Conservation (phyloP, 2,329 filamentous ascomycete genomes). For the Aspergillus pseudotamarii region DNA sequence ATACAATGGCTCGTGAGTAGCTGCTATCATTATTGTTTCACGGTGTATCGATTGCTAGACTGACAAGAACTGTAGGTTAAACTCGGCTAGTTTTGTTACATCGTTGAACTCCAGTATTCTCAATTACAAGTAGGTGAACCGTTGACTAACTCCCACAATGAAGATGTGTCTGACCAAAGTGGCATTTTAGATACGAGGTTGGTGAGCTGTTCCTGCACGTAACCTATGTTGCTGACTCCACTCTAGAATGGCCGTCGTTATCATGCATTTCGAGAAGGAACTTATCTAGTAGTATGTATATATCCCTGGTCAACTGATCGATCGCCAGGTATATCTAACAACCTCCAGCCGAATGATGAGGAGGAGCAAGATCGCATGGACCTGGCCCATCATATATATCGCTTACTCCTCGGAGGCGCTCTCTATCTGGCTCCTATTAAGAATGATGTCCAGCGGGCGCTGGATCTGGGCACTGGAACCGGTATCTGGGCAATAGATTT, state of each 20-base stretch:
- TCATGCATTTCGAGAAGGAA: neutral
- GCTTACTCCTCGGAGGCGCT: neutral
- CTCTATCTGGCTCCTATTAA: neutral
- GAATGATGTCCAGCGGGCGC: neutral
- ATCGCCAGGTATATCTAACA: neutral
- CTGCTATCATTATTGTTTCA: neutral
- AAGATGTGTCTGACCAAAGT: neutral
- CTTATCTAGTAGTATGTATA: neutral
- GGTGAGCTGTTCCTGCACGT: neutral
- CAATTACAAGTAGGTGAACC: neutral
- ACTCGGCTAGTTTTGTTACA: neutral
- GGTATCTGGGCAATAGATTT: conserved; percentile 3
- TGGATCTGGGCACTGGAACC: conserved; percentile 1
- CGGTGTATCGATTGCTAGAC: neutral
- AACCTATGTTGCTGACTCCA: neutral
- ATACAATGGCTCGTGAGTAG: neutral
- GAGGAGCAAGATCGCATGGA: conserved; percentile 6
- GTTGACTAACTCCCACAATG: neutral
- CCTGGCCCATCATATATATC: neutral
- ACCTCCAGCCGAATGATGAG: neutral
- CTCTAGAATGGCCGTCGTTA: conserved; percentile 1
- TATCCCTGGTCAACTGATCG: too few relatives aligned
- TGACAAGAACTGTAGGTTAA: neutral
- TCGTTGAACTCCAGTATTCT: neutral
- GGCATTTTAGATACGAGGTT: neutral